Conservation (phyloP, 306 rosid genomes). For the Castanea sativa region DNA sequence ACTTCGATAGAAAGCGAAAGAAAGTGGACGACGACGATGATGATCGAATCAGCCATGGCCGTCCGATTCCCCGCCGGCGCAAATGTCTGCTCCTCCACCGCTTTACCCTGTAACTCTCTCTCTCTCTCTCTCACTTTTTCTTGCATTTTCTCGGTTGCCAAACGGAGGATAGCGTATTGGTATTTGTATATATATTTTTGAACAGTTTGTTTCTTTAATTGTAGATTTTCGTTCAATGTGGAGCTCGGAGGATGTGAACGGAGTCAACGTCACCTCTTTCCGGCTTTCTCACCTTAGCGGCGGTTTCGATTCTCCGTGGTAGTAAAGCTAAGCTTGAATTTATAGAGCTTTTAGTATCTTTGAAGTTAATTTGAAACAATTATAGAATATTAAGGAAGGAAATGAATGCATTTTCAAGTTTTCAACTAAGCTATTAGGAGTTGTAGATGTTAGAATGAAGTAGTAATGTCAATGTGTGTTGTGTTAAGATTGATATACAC, state of each 20-base stretch:
- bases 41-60: constrained; percentile 74
- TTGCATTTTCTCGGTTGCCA: constrained; percentile 13
- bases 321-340: constrained; percentile 9
- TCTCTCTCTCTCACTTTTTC: background rate
- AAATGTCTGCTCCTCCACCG: constrained; percentile 44
- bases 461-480: constrained; percentile 14
- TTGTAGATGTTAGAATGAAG: background rate
- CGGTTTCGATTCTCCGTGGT: constrained; percentile 56
- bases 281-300: constrained; percentile 48
- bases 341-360: background rate
- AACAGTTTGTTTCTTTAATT: background rate
- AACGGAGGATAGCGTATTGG: background rate
- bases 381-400: no score
- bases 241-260: constrained; percentile 59
- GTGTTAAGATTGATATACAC: constrained; percentile 30
- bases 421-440: no score
- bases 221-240: constrained; percentile 76
- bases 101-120: constrained; percentile 38
- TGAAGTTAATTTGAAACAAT: background rate
- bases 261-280: constrained; percentile 51
- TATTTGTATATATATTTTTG: background rate
- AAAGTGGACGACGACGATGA: constrained; percentile 29
- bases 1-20: background rate
- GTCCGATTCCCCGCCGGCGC: constrained; percentile 53
- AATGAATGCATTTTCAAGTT: no score